Evolutionary conservation across 257 asterid genomes (phyloP).

Genomic region (Echium plantagineum): DNA sequence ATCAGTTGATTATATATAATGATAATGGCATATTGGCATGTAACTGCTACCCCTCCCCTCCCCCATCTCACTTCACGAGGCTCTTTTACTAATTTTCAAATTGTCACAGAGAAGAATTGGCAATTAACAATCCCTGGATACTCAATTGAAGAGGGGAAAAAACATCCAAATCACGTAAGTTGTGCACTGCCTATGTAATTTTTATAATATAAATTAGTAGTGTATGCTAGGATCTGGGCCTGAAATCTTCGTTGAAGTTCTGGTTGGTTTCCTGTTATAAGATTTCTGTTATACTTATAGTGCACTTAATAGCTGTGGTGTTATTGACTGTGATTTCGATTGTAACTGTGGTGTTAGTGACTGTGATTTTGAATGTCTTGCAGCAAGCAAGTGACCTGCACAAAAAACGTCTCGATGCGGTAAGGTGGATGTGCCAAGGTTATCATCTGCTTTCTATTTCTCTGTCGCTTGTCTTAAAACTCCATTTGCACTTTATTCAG

Average conservation of each 20-base stretch:
- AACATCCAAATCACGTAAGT: slow-evolving; percentile 45
- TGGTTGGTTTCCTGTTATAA: too few relatives aligned
- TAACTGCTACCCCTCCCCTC: too few relatives aligned
- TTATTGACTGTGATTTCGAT: too few relatives aligned
- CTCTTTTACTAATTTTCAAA: slow-evolving; percentile 16
- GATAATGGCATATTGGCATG: too few relatives aligned
- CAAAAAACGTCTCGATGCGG: slow-evolving; percentile 79
- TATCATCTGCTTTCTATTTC: neutral
- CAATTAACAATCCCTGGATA: slow-evolving; percentile 73
- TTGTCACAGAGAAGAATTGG: slow-evolving; percentile 83
- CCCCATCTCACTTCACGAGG: neutral
- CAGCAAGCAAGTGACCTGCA: slow-evolving; percentile 66
- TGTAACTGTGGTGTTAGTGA: slow-evolving; percentile 6
- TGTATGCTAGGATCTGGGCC: too few relatives aligned
- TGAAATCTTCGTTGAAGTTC: too few relatives aligned
- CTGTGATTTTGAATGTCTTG: slow-evolving; percentile 25
- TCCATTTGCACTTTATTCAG: too few relatives aligned
- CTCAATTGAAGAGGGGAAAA: slow-evolving; percentile 67
- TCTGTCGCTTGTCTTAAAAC: slow-evolving; percentile 1
- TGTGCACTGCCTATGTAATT: neutral
- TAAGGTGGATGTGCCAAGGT: slow-evolving; percentile 20
- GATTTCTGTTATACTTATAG: too few relatives aligned
- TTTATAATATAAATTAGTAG: neutral
- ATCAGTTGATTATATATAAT: too few relatives aligned
- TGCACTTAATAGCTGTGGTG: too few relatives aligned